Conservation (phyloP, 2,329 filamentous ascomycete genomes). For the Xylariomycetidae sp. region DNA sequence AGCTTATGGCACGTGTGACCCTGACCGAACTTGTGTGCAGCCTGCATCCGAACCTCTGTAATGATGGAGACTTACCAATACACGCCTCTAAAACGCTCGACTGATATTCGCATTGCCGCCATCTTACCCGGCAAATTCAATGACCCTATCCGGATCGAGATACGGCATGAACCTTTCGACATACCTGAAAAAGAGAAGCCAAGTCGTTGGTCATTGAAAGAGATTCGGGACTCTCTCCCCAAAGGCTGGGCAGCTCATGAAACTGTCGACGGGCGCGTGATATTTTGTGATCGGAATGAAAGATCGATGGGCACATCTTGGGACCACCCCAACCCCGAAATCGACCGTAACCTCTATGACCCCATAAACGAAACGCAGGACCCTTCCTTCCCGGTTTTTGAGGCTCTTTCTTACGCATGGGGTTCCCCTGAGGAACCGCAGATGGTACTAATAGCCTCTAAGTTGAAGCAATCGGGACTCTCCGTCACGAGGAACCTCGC, state of each 20-base stretch:
- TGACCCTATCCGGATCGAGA: constrained; percentile 12
- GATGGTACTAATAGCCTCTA: constrained; percentile 1
- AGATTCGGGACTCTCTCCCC: constrained; percentile 9
- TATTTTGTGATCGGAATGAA: constrained; percentile 3
- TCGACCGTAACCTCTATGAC: constrained; percentile 7
- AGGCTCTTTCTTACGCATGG: constrained; percentile 16
- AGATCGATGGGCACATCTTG: constrained; percentile 4
- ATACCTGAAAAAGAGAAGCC: constrained; percentile 1
- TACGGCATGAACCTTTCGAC: constrained; percentile 9
- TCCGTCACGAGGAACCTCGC: constrained; percentile 6
- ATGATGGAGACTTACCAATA: too few relatives aligned
- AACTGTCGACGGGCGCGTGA: constrained; percentile 11
- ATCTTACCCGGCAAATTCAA: constrained; percentile 11
- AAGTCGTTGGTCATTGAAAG: constrained; percentile 9
- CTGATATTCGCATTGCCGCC: constrained; percentile 13
- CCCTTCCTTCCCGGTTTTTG: constrained; percentile 5
- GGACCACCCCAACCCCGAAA: constrained; percentile 10
- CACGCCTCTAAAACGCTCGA: constrained; percentile 7
- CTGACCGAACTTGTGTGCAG: too few relatives aligned
- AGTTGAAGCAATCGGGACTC: neutral
- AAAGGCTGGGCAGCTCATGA: constrained; percentile 4
- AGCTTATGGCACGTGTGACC: too few relatives aligned
- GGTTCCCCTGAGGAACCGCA: constrained; percentile 4
- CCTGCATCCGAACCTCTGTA: too few relatives aligned
- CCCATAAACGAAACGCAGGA: neutral